A percentile compares a stretch with the other conserved stretches of the same genome.
These are phyloP conservation scores for Mortierella sp. DNA, from an alignment of 371 early-diverging fungal genomes.

Conservation along the genomic window DNA sequence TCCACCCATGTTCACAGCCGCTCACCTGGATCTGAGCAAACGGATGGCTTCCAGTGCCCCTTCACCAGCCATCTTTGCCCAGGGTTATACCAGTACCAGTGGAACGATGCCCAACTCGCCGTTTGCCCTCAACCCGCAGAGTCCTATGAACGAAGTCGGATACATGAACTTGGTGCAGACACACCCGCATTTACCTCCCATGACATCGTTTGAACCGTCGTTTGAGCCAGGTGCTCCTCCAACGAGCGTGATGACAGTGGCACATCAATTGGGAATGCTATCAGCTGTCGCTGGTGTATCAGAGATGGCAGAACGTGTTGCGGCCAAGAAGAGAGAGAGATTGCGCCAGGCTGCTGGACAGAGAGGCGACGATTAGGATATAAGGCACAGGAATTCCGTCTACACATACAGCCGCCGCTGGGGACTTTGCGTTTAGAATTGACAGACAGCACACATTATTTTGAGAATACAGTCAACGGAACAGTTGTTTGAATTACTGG, in stretches of 20 bases:
- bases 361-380: slow-evolving; percentile 26
- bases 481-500: no score
- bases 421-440: no score
- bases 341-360: slow-evolving; percentile 35
- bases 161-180: slow-evolving; percentile 34
- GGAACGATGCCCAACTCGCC: slow-evolving; percentile 33
- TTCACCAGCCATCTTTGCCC: slow-evolving; percentile 38
- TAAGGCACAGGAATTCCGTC: no score
- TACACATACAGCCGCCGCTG: no score
- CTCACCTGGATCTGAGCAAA: slow-evolving; percentile 34
- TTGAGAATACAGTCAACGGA: no score
- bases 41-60: slow-evolving; percentile 48
- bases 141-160: background rate
- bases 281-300: slow-evolving; percentile 51
- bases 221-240: slow-evolving; percentile 24
- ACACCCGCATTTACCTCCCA: slow-evolving; percentile 44
- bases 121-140: slow-evolving; percentile 36
- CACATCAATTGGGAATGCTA: slow-evolving; percentile 51
- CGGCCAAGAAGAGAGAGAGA: slow-evolving; percentile 50
- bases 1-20: slow-evolving; percentile 40
- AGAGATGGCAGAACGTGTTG: slow-evolving; percentile 54
- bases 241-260: slow-evolving; percentile 52
- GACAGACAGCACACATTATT: no score
- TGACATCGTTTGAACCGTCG: slow-evolving; percentile 18
- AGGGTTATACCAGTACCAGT: background rate